Conservation (phyloP, 1,284 basidiomycete species). For the Pseudozyma pruni region DNA sequence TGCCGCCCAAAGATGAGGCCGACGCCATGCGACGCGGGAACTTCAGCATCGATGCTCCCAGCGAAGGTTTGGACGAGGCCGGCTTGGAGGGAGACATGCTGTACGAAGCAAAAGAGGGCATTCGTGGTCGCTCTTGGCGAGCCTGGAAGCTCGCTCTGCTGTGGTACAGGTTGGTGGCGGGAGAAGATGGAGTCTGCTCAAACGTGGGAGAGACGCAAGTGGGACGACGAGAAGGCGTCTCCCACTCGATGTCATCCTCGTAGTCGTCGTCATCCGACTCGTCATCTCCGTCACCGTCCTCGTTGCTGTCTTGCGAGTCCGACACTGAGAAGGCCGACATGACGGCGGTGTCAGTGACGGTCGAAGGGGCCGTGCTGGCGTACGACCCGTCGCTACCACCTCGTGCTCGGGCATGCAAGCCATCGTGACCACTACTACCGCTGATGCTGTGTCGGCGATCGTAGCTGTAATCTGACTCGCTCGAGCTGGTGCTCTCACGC, state of each 20-base stretch:
- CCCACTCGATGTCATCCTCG: conserved; percentile 29
- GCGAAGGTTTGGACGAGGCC: not conserved
- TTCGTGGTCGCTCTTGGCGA: not conserved
- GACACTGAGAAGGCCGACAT: conserved; percentile 7
- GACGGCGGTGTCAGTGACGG: conserved; percentile 2
- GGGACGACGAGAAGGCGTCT: conserved; percentile 1
- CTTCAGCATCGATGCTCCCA: conserved; percentile 5
- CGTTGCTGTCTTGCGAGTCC: not conserved
- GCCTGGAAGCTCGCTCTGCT: conserved; percentile 4
- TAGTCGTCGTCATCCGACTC: conserved; percentile 2
- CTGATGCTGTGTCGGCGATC: conserved; percentile 19
- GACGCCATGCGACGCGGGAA: conserved; percentile 15
- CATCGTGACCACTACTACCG: conserved; percentile 16
- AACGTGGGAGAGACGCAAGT: conserved; percentile 1
- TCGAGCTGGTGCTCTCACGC: conserved; percentile 22
- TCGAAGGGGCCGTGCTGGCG: conserved; percentile 13
- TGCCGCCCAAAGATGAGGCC: conserved; percentile 5
- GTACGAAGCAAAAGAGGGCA: conserved; percentile 2
- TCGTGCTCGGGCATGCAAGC: not conserved
- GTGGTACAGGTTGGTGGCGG: not conserved
- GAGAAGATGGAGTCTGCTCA: not conserved
- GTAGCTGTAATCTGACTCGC: conserved; percentile 15
- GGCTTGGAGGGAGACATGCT: conserved; percentile 3
- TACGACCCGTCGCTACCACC: conserved; percentile 8
- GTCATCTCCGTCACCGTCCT: not conserved